Conservation (phyloP, 352 stramenopile genomes). For the Phytophthora chlamydospora region DNA sequence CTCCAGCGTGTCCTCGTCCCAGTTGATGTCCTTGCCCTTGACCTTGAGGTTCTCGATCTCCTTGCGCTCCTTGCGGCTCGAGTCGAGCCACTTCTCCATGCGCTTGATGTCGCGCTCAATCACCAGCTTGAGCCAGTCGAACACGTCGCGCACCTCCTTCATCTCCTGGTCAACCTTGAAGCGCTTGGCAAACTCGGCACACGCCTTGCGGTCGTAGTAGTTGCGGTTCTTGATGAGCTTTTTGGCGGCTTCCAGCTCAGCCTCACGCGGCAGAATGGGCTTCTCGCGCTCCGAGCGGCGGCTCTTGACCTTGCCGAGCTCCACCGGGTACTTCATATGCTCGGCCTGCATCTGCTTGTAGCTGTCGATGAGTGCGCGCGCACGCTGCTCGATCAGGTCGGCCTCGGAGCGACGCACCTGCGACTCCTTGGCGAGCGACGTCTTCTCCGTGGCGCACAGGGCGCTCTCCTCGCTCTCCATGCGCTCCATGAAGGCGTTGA, state of each 20-base stretch:
- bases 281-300: constrained; percentile 77
- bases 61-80: constrained; percentile 88
- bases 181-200: constrained; percentile 79
- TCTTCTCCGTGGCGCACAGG: constrained; percentile 85
- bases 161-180: constrained; percentile 84
- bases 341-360: constrained; percentile 91
- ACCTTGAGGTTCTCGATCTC: constrained; percentile 81
- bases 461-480: constrained; percentile 90
- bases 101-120: constrained; percentile 86
- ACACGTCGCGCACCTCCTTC: constrained; percentile 86
- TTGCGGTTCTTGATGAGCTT: constrained; percentile 87
- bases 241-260: constrained; percentile 79
- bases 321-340: constrained; percentile 84
- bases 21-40: constrained; percentile 88
- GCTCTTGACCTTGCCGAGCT: constrained; percentile 85
- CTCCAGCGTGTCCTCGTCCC: constrained; percentile 84
- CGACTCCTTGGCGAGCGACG: constrained; percentile 81
- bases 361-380: constrained; percentile 79
- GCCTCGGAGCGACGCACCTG: constrained; percentile 81
- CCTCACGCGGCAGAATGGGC: constrained; percentile 65
- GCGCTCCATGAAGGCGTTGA: constrained; percentile 90
- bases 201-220: constrained; percentile 89
- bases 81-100: constrained; percentile 86
- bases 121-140: constrained; percentile 82
- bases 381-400: constrained; percentile 87